A percentile compares a stretch with the other conserved stretches of the same genome.
These are phyloP conservation scores for Monilinia fructicola DNA, from an alignment of 2,329 filamentous ascomycete genomes.

Conservation along the genomic window DNA sequence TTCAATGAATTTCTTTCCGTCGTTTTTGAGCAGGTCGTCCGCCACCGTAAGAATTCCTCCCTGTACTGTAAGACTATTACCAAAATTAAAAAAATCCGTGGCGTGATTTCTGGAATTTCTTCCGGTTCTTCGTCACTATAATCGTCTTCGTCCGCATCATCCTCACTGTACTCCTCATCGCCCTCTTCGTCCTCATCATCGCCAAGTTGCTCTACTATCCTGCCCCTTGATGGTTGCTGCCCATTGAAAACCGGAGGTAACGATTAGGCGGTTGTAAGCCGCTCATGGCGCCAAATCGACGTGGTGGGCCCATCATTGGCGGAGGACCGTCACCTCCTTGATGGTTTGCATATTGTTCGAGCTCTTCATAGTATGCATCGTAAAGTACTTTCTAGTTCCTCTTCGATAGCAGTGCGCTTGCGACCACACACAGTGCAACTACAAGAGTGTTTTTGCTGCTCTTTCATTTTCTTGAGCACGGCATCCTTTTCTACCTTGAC, in stretches of 20 bases:
- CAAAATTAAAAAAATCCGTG: constrained; percentile 93
- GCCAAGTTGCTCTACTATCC: constrained; percentile 66
- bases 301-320: constrained; percentile 66
- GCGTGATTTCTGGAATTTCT: constrained; percentile 65
- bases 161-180: constrained; percentile 47
- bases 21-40: constrained; percentile 97
- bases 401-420: constrained; percentile 95
- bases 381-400: constrained; percentile 95
- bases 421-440: constrained; percentile 96
- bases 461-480: constrained; percentile 98
- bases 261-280: constrained; percentile 58
- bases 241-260: constrained; percentile 57
- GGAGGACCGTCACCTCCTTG: constrained; percentile 69
- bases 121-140: constrained; percentile 66
- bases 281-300: constrained; percentile 58
- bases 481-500: constrained; percentile 99
- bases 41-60: constrained; percentile 97
- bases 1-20: constrained; percentile 99
- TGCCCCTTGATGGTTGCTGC: constrained; percentile 71
- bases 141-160: constrained; percentile 62
- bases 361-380: constrained; percentile 96
- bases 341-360: constrained; percentile 94
- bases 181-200: constrained; percentile 48
- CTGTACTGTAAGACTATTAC: constrained; percentile 94
- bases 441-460: constrained; percentile 98